Evolutionary conservation across 805 yeast species (phyloP), one percentile per base, ranked within the genome.

Genomic region (Tetrapisispora pingtungensis): DNA sequence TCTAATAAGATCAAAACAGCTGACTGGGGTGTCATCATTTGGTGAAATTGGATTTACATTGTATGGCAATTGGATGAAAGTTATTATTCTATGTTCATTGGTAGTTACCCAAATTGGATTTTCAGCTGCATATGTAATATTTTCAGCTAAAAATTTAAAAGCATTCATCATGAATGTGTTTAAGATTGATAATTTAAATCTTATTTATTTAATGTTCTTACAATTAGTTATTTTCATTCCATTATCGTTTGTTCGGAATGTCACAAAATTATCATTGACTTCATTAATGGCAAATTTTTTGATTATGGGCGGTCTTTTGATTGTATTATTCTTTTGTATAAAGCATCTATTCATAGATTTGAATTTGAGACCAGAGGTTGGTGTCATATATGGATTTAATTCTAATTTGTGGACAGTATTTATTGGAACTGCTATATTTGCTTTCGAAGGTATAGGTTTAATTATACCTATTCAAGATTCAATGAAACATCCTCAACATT

Each of bases 361-460:
- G 33, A 42, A 12, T 42, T 56, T 46, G 78, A 79, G 51, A 61
- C 80, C 57, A 0, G 79, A 79, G 1, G 68, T 67, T 8, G 78
- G 75, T 2, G 69, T 83, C 28, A 67, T 69, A 19, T 61, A 63
- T 41, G 58, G 64, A 30, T 73, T 83, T 64, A 83, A 83, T 59
- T 48, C 66, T 27, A 67, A 71, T 4, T 71, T 71, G 41, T 84
- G 85, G 71, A 77, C 90, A 0, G 63, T 84, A 40, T 84, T 84
- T 56, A 78, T 84, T 41, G 94, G 94, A 8, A 85, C 84, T 7
- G 89, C 90, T 2, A 84, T 84, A 27, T 84, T 84, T 67, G 87
- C 93, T n/a, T 84, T 83, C 57, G 94, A 84, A 65, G 94, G 94
- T 1, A 83, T 84, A 46, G 93, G 94, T 0, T 67, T 84, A 39